Base-by-base conservation (phyloP, 2,329 filamentous ascomycete species). In the Parastagonospora nodorum region DNA sequence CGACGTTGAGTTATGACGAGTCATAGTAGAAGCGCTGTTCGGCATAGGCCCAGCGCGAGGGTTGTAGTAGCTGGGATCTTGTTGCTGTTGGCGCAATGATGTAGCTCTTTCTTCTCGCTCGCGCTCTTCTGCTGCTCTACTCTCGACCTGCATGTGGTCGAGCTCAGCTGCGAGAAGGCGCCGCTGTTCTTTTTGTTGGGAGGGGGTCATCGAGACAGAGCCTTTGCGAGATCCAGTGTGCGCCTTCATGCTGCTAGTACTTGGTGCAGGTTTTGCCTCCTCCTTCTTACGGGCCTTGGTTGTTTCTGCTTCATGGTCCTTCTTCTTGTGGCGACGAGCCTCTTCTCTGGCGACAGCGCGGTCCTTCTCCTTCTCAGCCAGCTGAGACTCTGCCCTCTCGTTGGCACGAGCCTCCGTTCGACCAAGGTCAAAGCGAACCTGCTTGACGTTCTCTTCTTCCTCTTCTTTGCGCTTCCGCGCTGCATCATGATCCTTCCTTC, bases 341-440 rank as follows among this genome's bases (percentile, higher is more conserved):
- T 50, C 48, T 24, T 50, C 48, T 12, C 40, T 39, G 16, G 48
- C 60, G 36, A 57, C 54, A 8, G 61, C 56, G 3, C 61, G 52
- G 2, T 55, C 33, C 41, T 54, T 61, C 47, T 69, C 61, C 11
- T 47, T 58, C 41, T 63, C 60, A 5, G 58, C 66, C 24, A 50
- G 41, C n/a, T 31, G 50, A 4, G 49, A 59, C 39, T 71, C 61
- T 1, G 48, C 53, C 15, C 66, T 53, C 28, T 66, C 58, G 5
- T 61, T 45, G 5, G 51, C 60, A 30, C 66, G 55, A 2, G 42
- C 48, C n/a, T 68, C 54, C 14, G 58, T 50, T 9, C 68, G 66
- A 29, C 50, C 61, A 14, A 60, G 45, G 32, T 68, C 63, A 19
- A 72, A 68, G 4, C 57, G 55, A 14, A 70, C 69, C 27, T 66